A percentile compares a stretch with the other conserved stretches of the same genome.
Evolutionary conservation across 2,329 filamentous ascomycete genomes (phyloP).

Genomic region (Scopulariopsis brevicaulis): DNA sequence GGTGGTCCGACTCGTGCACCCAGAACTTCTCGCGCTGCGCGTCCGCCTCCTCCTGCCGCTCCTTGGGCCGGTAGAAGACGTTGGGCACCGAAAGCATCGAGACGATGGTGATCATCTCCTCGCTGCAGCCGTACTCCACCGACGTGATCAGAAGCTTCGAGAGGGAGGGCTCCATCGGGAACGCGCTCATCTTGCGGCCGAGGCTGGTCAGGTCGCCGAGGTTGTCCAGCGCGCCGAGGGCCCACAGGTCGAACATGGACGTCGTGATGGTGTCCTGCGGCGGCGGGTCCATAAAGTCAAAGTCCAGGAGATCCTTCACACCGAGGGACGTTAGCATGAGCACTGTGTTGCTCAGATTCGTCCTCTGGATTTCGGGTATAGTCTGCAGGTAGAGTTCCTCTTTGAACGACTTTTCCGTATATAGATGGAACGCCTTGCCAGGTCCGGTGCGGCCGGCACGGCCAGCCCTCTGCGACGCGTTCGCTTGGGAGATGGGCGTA

Average conservation of each 20-base stretch:
- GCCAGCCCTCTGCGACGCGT: constrained; percentile 84
- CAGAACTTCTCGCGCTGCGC: constrained; percentile 96
- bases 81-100: constrained; percentile 95
- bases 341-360: constrained; percentile 90
- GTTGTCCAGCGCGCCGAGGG: constrained; percentile 85
- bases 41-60: constrained; percentile 93
- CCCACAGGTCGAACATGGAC: constrained; percentile 95
- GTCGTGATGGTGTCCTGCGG: constrained; percentile 97
- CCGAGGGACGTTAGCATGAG: constrained; percentile 88
- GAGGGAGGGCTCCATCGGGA: constrained; percentile 94
- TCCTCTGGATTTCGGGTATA: constrained; percentile 94
- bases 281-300: constrained; percentile 98
- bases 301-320: constrained; percentile 87
- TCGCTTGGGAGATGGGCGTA: constrained; percentile 94
- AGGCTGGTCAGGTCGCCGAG: constrained; percentile 82
- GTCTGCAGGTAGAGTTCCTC: constrained; percentile 96
- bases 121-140: constrained; percentile 81
- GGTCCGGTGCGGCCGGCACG: constrained; percentile 90
- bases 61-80: constrained; percentile 94
- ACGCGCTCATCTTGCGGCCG: constrained; percentile 88
- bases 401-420: constrained; percentile 87
- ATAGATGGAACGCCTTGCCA: constrained; percentile 88
- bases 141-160: constrained; percentile 92
- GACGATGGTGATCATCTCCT: constrained; percentile 97
- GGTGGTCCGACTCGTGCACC: constrained; percentile 91